These are phyloP conservation scores for Microbotryomycetes sp. DNA, from an alignment of 1,284 basidiomycete species.

Conservation along the genomic window DNA sequence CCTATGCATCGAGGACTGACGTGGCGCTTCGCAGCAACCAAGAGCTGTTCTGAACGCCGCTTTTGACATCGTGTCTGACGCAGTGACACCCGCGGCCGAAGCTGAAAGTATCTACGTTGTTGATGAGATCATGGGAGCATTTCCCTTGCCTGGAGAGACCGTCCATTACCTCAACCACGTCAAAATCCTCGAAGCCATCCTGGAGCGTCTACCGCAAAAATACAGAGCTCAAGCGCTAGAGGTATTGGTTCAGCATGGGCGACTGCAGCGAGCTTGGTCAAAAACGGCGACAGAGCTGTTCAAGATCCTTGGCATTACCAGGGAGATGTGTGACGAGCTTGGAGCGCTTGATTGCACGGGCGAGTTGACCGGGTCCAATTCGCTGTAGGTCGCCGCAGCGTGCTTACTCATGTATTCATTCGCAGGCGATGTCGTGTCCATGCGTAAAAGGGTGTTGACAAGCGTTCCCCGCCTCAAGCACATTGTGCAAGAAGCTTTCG, in stretches of 20 bases:
- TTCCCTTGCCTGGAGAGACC: slow-evolving; percentile 25
- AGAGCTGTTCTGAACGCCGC: slow-evolving; percentile 35
- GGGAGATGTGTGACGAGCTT: slow-evolving; percentile 27
- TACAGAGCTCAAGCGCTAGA: slow-evolving; percentile 23
- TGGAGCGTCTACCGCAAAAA: slow-evolving; percentile 23
- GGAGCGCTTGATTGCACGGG: slow-evolving; percentile 22
- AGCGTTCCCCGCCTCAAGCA: slow-evolving; percentile 19
- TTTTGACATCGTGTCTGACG: slow-evolving; percentile 36
- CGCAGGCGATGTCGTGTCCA: background rate
- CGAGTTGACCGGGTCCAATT: background rate
- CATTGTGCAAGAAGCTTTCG: slow-evolving; percentile 26
- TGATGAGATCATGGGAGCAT: slow-evolving; percentile 33
- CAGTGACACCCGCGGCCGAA: slow-evolving; percentile 33
- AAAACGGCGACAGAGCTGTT: slow-evolving; percentile 35
- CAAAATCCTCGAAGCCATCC: slow-evolving; percentile 31
- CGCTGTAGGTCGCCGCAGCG: background rate
- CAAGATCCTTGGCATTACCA: slow-evolving; percentile 31
- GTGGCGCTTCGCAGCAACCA: slow-evolving; percentile 28
- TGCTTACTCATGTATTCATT: too few relatives aligned
- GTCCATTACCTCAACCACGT: slow-evolving; percentile 36
- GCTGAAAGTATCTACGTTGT: slow-evolving; percentile 33
- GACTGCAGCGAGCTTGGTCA: slow-evolving; percentile 28
- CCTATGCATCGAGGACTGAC: background rate
- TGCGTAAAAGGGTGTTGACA: background rate
- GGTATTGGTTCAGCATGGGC: slow-evolving; percentile 31